phyloP scores from a whole-genome alignment of 148 eudicot genomes.

The Rhododendron simsii region DNA sequence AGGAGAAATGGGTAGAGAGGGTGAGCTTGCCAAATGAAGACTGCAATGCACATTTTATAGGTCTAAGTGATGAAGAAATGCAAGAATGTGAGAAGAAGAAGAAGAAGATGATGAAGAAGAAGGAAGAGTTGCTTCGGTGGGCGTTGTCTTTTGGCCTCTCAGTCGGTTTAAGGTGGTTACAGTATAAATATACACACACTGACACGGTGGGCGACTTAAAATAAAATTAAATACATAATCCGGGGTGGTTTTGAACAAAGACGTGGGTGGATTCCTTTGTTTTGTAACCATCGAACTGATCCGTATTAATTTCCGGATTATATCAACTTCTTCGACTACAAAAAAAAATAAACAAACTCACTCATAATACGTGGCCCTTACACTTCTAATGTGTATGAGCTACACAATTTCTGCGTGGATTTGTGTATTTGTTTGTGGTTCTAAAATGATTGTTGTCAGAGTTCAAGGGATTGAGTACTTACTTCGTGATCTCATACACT shows the following conservation, averaged over 20 bases:
- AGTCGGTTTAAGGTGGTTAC: background rate
- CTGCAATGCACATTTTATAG: constrained; percentile 50
- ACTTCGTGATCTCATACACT: no score
- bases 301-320: background rate
- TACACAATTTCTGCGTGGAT: no score
- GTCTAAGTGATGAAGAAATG: background rate
- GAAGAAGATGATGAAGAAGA: background rate
- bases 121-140: background rate
- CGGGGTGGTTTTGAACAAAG: background rate
- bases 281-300: background rate
- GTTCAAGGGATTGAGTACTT: no score
- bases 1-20: constrained; percentile 49
- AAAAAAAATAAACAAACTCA: no score
- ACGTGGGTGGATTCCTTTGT: constrained; percentile 8
- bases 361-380: no score
- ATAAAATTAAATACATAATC: background rate
- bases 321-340: background rate
- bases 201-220: background rate
- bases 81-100: background rate
- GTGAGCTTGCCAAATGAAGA: constrained; percentile 31
- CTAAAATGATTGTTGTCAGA: no score
- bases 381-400: no score
- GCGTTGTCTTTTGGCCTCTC: background rate
- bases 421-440: no score
- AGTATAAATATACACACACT: background rate